A percentile compares a stretch with the other conserved stretches of the same genome.
phyloP scores from a whole-genome alignment of 805 yeast genomes.

The Sugiyamaella floridensis region DNA sequence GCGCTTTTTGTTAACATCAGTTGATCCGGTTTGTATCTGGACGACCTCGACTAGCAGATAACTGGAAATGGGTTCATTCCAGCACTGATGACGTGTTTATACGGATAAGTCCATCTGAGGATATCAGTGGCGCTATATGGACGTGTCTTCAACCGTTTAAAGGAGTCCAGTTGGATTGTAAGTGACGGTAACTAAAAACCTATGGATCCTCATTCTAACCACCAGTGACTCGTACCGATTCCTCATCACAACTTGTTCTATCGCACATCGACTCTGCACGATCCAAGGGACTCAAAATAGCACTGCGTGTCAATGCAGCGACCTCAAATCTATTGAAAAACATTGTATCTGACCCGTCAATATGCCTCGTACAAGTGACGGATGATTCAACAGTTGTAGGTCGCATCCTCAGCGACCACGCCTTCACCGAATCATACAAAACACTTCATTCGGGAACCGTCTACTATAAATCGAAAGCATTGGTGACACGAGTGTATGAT shows the following conservation, averaged over 20 bases:
- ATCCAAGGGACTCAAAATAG: background rate
- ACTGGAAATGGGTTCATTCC: background rate
- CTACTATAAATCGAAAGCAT: background rate
- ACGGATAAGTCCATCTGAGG: background rate
- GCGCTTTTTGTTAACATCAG: background rate
- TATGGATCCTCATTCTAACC: no score
- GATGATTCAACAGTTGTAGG: background rate
- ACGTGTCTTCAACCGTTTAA: background rate
- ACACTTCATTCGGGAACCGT: background rate
- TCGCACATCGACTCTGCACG: background rate
- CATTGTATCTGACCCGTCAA: background rate
- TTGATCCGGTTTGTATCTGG: background rate
- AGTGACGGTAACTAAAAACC: no score
- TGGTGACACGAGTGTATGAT: background rate
- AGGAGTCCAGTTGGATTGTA: background rate
- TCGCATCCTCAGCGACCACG: background rate
- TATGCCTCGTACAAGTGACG: background rate
- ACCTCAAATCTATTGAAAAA: background rate
- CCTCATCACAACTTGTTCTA: no score
- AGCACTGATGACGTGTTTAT: background rate
- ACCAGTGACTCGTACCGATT: no score
- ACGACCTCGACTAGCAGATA: background rate
- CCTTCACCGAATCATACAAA: background rate
- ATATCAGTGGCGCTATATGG: background rate
- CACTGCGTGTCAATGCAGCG: background rate